A percentile compares a stretch with the other conserved stretches of the same genome.
phyloP scores from a whole-genome alignment of 768 basidiomycete genomes.

The Rhodotorula taiwanensis region DNA sequence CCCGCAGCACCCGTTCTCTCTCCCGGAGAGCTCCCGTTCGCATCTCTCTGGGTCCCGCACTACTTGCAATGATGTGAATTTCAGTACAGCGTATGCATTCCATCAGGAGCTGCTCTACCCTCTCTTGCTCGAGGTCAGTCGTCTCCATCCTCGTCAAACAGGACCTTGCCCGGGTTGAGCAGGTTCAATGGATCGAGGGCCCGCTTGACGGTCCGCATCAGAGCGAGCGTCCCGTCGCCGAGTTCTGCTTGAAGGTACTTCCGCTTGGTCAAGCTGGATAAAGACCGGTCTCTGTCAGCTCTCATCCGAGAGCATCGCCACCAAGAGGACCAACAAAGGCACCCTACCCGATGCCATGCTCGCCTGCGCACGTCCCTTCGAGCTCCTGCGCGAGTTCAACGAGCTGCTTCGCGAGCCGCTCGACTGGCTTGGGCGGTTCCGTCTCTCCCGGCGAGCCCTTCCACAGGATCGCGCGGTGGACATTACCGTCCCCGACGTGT shows the following conservation, averaged over 20 bases:
- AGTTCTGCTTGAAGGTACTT: slow-evolving; percentile 77
- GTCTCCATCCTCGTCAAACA: slow-evolving; percentile 3
- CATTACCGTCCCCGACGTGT: slow-evolving; percentile 50
- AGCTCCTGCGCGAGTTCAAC: slow-evolving; percentile 46
- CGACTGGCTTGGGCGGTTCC: slow-evolving; percentile 26
- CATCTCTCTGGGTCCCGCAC: too few relatives aligned
- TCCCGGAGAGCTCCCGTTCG: too few relatives aligned
- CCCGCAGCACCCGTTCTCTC: too few relatives aligned
- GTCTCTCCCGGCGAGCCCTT: slow-evolving; percentile 5
- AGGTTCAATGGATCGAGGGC: slow-evolving; percentile 72
- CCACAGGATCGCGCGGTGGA: slow-evolving; percentile 47
- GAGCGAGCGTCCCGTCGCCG: slow-evolving; percentile 67
- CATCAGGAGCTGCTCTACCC: too few relatives aligned
- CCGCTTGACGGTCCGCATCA: slow-evolving; percentile 79
- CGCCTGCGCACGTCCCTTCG: slow-evolving; percentile 49
- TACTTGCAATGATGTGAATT: too few relatives aligned
- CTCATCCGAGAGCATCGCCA: too few relatives aligned
- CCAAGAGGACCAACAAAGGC: too few relatives aligned
- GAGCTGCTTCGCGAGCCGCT: slow-evolving; percentile 44
- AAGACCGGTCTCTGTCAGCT: too few relatives aligned
- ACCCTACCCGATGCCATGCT: slow-evolving; percentile 29
- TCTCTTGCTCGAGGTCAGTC: too few relatives aligned
- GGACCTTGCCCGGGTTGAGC: slow-evolving; percentile 75
- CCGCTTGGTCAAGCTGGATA: slow-evolving; percentile 24
- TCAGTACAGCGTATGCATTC: too few relatives aligned